Evolutionary conservation across 345 rosid species (phyloP), one percentile per base, ranked within the genome.

Genomic region (Turritis glabra): DNA sequence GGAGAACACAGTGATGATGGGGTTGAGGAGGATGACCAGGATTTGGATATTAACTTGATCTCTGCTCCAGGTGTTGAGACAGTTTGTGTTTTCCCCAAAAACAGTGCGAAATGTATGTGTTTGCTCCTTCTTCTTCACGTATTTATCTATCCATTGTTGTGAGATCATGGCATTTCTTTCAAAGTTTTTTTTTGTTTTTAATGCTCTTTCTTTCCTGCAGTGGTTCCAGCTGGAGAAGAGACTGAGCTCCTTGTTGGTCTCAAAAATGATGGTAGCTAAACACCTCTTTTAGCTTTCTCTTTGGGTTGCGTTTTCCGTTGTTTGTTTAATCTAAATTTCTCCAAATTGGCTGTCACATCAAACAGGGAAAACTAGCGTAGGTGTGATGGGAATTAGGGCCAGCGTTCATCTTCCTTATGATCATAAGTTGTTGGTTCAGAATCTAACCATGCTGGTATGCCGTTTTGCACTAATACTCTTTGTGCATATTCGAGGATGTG

Each of bases 341-440:
- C 46, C 37, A 54, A 50, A 32, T 41, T 65, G 80, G 62, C 32
- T 75, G 11, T 52, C 48, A 30, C 50, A 62, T 79, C n/a, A 37
- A 40, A 78, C 83, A 96, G 99, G 88, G 29, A 89, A 88, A 65
- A 77, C 88, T 5, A 77, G 66, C 57, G 12, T 92, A 53, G 86
- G 87, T 73, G 84, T 92, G 29, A 80, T 92, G 71, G 98, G 96
- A n/a, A 79, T 92, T 64, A 87, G 82, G 82, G 99, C 97, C 70
- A 90, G 92, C 72, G 82, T 96, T 73, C 98, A 96, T 85, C 90
- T 92, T 75, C 87, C 93, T 40, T 87, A 81, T 79, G 97, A 96
- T 79, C 99, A 90, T 44, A 67, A 59, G 14, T 40, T 87, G 64
- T 78, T 89, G 80, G 96, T 96, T 80, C 97, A 92, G 67, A 92